Conservation (phyloP, 2,329 filamentous ascomycete species). For the Beauveria sp. region DNA sequence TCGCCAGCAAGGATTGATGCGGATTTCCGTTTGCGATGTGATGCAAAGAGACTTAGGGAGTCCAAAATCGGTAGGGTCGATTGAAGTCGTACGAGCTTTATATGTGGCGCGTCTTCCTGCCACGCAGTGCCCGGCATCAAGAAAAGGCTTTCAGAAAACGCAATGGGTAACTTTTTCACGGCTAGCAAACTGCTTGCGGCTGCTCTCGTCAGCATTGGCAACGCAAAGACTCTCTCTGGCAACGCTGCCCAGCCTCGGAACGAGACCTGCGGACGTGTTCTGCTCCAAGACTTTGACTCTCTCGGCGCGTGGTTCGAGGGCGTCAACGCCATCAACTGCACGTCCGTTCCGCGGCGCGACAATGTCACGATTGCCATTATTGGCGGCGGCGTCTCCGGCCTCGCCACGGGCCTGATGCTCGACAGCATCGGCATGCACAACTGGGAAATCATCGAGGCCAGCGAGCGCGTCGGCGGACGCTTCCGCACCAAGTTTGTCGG, state of each 20-base stretch:
- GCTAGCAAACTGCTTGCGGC: neutral
- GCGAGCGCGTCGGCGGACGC: constrained; percentile 32
- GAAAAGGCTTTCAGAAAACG: neutral
- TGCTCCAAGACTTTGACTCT: constrained; percentile 20
- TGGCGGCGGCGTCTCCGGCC: constrained; percentile 29
- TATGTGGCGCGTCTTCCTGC: neutral
- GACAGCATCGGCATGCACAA: constrained; percentile 35
- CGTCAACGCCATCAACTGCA: constrained; percentile 26
- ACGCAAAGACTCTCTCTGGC: neutral
- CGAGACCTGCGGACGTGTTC: neutral
- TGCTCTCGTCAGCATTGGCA: neutral
- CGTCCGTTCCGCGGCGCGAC: constrained; percentile 15
- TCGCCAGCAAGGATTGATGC: neutral
- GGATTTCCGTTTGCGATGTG: neutral
- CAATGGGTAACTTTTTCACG: neutral
- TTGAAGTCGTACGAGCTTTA: neutral
- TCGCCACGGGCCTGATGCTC: constrained; percentile 24
- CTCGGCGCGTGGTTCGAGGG: constrained; percentile 33
- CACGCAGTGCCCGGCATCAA: too few species aligned
- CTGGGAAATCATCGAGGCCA: constrained; percentile 37
- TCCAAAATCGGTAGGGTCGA: neutral
- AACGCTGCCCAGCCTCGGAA: neutral
- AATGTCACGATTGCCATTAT: constrained; percentile 24
- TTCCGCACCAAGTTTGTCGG: constrained; percentile 36
- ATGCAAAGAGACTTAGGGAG: neutral